phyloP scores from a whole-genome alignment of 139 green algal species.

The Haematococcus sp. region DNA sequence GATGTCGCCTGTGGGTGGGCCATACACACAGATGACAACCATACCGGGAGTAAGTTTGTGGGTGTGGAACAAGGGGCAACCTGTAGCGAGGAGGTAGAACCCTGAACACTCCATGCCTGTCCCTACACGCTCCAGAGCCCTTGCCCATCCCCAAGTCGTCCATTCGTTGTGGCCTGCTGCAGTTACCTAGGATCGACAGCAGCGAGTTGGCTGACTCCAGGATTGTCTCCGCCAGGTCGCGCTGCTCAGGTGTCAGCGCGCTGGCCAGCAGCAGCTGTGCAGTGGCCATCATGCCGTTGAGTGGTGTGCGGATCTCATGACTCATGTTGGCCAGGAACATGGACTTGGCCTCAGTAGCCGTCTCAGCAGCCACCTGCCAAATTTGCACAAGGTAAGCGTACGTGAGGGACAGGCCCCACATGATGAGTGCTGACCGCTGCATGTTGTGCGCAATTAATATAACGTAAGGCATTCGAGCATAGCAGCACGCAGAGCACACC shows the following conservation, averaged over 20 bases:
- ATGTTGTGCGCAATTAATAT: background rate
- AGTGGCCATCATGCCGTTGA: constrained; percentile 94
- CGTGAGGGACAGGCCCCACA: background rate
- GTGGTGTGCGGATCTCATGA: constrained; percentile 92
- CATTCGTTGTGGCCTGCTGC: background rate
- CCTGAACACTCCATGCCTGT: background rate
- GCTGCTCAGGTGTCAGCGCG: constrained; percentile 62
- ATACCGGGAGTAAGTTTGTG: too few species aligned
- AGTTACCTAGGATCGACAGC: constrained; percentile 21
- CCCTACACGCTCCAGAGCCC: background rate
- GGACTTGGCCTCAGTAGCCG: constrained; percentile 73
- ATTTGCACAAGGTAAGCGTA: background rate
- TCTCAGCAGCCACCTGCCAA: constrained; percentile 8
- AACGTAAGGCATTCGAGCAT: background rate
- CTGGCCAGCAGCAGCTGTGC: constrained; percentile 74
- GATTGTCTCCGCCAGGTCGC: constrained; percentile 84
- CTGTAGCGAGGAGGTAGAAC: background rate
- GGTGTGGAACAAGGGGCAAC: background rate
- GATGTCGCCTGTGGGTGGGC: constrained; percentile 59
- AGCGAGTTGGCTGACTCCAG: constrained; percentile 23
- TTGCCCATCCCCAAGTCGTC: too few species aligned
- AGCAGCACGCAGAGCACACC: background rate
- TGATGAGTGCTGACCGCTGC: background rate
- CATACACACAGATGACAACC: too few species aligned
- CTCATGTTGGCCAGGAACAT: constrained; percentile 93